Base-by-base conservation (phyloP, 2,329 filamentous ascomycete species). In the Capronia coronata region DNA sequence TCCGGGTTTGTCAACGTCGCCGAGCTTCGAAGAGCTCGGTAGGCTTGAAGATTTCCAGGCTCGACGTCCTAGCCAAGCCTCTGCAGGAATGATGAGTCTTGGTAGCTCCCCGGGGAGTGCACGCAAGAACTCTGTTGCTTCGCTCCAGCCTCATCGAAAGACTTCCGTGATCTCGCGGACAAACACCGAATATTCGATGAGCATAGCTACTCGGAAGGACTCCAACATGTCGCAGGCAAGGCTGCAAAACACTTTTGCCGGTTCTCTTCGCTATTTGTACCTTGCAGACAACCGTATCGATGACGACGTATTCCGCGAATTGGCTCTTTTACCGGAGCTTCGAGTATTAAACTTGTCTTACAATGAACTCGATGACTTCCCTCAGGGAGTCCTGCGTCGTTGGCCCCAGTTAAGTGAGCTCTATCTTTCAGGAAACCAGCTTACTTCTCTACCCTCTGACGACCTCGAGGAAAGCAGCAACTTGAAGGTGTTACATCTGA, bases 261-360 rank as follows among this genome's bases (percentile, higher is more conserved):
- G 83, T 5, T 94, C 89, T 4, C 71, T 98, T 54, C 79, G 84
- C 43, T 85, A 94, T 62, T 71, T 98, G 0, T 91, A 87, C 62
- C 74, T 98, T 51, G 93, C 93, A 6, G 93, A 98, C 65, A 98
- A 98, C 65, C 82, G 90, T 53, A 77, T 98, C 19, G 87, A 93
- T 48, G 93, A 97, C 61, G 91, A 97, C 61, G 86, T 95, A 0
- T 97, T 97, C 64, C 89, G 96, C 57, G 87, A 97, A 66, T 76
- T 98, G 38, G 86, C 82, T 0, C 74, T 91, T 2, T 77, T 97
- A 2, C 77, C 82, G 2, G 93, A 97, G 67, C 71, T 98, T 44
- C 83, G 91, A 18, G 79, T 94, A 19, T 77, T 98, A 51, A 98
- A 98, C 61, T 69, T 98, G 25, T 94, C 91, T 0, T 97, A 96